A percentile compares a stretch with the other conserved stretches of the same genome.
Conservation (phyloP, 768 basidiomycete species). For the Phlebiopsis flavidoalba region DNA sequence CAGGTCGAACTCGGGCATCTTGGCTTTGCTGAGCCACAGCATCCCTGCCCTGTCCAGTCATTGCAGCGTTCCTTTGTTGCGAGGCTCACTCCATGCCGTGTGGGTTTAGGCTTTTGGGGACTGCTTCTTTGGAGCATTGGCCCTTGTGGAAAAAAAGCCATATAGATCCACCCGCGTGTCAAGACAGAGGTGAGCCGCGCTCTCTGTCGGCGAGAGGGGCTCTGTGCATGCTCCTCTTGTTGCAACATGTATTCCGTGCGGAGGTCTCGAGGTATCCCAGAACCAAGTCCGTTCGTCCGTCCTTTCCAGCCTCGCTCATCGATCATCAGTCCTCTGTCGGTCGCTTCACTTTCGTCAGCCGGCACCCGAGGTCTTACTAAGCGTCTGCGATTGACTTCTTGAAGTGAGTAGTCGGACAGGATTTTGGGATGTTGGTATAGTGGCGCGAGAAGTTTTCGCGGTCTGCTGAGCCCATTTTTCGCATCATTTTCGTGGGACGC, state of each 20-base stretch:
- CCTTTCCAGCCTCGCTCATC: constrained; percentile 40
- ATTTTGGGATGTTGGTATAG: no score
- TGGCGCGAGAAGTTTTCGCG: constrained; percentile 58
- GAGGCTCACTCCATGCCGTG: constrained; percentile 28
- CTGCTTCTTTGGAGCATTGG: no score
- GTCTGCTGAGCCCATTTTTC: constrained; percentile 58
- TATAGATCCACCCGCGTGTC: constrained; percentile 17
- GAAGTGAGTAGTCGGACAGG: constrained; percentile 73
- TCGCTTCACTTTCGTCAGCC: constrained; percentile 43
- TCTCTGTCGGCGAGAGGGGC: constrained; percentile 53
- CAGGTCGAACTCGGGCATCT: constrained; percentile 62
- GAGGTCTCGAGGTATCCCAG: constrained; percentile 1
- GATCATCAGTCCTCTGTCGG: constrained; percentile 35
- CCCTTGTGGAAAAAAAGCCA: no score
- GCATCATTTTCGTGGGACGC: no score
- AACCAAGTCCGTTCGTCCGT: constrained; percentile 28
- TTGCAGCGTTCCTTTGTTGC: constrained; percentile 69
- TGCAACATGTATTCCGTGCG: constrained; percentile 32
- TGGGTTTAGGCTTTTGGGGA: constrained; percentile 13
- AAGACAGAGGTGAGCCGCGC: constrained; percentile 10
- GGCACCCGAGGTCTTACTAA: constrained; percentile 88
- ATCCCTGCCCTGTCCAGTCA: constrained; percentile 30
- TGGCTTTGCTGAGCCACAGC: constrained; percentile 8
- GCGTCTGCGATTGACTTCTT: constrained; percentile 75
- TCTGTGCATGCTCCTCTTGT: constrained; percentile 54